phyloP scores from a whole-genome alignment of 176 grass and related monocot genomes.

The Avena sativa region DNA sequence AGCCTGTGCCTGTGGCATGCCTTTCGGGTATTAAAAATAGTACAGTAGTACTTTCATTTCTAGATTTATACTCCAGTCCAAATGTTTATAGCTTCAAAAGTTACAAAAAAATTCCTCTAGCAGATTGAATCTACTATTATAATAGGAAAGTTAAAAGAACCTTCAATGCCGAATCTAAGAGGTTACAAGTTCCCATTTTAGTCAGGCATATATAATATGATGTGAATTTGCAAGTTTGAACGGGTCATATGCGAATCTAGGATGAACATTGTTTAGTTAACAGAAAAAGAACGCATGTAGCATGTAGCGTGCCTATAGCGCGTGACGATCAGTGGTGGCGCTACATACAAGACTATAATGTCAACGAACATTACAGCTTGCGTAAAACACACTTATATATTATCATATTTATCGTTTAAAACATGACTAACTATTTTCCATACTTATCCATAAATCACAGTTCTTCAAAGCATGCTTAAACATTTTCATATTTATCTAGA shows the following conservation, averaged over 20 bases:
- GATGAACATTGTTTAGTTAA: background rate
- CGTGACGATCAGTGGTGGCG: too few relatives aligned
- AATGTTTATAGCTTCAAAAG: background rate
- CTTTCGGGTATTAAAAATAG: slow-evolving; percentile 2
- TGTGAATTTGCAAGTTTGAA: background rate
- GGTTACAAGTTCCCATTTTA: background rate
- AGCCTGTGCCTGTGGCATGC: background rate
- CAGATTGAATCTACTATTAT: background rate
- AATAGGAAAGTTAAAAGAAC: background rate
- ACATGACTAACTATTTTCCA: too few relatives aligned
- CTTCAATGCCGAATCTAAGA: background rate
- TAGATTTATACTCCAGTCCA: background rate
- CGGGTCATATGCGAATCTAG: background rate
- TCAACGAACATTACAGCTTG: too few relatives aligned
- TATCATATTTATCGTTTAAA: too few relatives aligned
- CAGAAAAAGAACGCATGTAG: background rate
- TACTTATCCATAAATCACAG: too few relatives aligned
- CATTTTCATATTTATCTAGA: too few relatives aligned
- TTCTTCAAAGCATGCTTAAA: too few relatives aligned
- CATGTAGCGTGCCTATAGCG: too few relatives aligned
- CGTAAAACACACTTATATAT: too few relatives aligned
- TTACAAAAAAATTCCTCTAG: background rate
- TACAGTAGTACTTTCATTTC: background rate
- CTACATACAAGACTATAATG: too few relatives aligned
- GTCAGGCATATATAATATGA: too few relatives aligned